Evolutionary conservation across 1,284 basidiomycete species (phyloP).

Genomic region (Rhodotorula sp.): DNA sequence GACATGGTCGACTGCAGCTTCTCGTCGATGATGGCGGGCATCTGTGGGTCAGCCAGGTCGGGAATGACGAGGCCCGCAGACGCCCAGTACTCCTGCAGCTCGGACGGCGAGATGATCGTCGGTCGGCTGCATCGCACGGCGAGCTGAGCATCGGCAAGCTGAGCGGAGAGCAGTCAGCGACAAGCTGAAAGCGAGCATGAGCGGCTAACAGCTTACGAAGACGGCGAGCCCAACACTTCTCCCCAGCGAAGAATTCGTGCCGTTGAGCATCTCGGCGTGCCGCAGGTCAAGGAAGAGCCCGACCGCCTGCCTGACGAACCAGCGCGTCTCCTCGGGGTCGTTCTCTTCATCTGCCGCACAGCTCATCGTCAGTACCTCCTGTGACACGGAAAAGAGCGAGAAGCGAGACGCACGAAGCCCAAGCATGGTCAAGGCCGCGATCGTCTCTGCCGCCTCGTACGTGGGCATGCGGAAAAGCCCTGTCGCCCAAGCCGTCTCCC

Average conservation of each 20-base stretch:
- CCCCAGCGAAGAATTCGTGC: not conserved
- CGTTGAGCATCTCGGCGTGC: conserved; percentile 1
- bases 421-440: conserved; percentile 14
- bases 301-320: conserved; percentile 23
- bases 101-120: conserved; percentile 19
- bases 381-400: not conserved
- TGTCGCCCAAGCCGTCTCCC: conserved; percentile 23
- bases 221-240: conserved; percentile 14
- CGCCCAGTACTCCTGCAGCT: conserved; percentile 28
- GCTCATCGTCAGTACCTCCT: no score
- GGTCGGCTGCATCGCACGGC: conserved; percentile 14
- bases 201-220: conserved; percentile 6
- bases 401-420: conserved; percentile 12
- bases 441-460: conserved; percentile 22
- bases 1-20: not conserved
- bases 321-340: conserved; percentile 15
- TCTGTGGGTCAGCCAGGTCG: conserved; percentile 20
- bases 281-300: conserved; percentile 33
- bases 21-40: conserved; percentile 11
- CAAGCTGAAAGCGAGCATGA: not conserved
- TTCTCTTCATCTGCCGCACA: conserved; percentile 32
- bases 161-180: not conserved
- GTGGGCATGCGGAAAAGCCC: conserved; percentile 10
- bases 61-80: conserved; percentile 18
- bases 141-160: conserved; percentile 23